phyloP scores from a whole-genome alignment of 2,329 filamentous ascomycete genomes.

The Aspergillus pseudoviridinutans region DNA sequence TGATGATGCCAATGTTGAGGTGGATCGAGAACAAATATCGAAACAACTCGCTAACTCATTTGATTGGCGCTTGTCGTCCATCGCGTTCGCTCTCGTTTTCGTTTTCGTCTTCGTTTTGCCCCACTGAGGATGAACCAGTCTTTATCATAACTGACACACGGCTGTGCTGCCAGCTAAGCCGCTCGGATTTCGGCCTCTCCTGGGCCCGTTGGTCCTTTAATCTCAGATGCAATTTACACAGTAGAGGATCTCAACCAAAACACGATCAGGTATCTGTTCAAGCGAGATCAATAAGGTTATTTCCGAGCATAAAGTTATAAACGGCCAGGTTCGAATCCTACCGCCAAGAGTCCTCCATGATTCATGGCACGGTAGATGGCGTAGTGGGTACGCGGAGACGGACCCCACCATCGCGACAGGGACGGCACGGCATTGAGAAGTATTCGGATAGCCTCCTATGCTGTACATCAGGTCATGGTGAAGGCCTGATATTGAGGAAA shows the following conservation, averaged over 20 bases:
- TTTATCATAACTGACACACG: not conserved
- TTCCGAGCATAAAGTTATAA: not conserved
- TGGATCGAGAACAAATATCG: not conserved
- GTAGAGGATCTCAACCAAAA: no score
- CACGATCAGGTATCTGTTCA: no score
- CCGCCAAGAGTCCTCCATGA: not conserved
- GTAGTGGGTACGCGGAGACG: not conserved
- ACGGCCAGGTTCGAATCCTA: not conserved
- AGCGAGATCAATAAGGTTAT: not conserved
- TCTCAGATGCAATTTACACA: not conserved
- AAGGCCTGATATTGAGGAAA: not conserved
- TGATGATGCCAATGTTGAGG: not conserved
- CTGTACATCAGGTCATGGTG: not conserved
- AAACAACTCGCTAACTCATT: not conserved
- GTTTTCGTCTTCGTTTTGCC: constrained; percentile 14
- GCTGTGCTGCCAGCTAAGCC: not conserved
- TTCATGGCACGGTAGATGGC: not conserved
- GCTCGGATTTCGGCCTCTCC: not conserved
- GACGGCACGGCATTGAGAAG: not conserved
- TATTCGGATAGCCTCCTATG: not conserved
- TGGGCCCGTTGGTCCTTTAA: not conserved
- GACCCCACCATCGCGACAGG: not conserved
- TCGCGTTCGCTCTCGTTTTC: constrained; percentile 23
- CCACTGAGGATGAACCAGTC: constrained; percentile 7
- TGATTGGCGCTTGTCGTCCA: constrained; percentile 20